A percentile compares a stretch with the other conserved stretches of the same genome.
phyloP scores from a whole-genome alignment of 1,284 basidiomycete species.

The Phellinidium pouzarii region DNA sequence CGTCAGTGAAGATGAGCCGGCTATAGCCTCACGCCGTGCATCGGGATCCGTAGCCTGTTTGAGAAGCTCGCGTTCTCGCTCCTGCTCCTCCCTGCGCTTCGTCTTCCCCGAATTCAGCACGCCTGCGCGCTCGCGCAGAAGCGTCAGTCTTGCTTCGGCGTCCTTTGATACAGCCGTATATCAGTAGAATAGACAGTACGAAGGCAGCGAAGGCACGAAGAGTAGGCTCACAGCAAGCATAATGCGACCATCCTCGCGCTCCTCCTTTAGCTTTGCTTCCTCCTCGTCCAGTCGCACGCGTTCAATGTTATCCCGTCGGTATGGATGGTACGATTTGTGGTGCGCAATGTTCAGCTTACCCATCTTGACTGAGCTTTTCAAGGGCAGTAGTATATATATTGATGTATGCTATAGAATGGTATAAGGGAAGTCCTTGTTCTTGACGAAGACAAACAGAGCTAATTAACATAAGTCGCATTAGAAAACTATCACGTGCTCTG shows the following conservation, averaged over 20 bases:
- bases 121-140: constrained; percentile 57
- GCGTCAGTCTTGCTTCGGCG: constrained; percentile 68
- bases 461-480: no score
- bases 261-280: constrained; percentile 59
- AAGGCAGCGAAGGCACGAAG: not conserved
- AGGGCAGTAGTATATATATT: no score
- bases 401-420: no score
- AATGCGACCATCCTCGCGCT: constrained; percentile 61
- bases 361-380: constrained; percentile 35
- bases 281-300: constrained; percentile 75
- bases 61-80: constrained; percentile 29
- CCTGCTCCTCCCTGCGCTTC: constrained; percentile 34
- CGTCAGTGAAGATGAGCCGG: constrained; percentile 21
- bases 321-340: constrained; percentile 87
- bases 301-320: constrained; percentile 78
- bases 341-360: constrained; percentile 82
- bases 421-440: no score
- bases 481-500: no score
- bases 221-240: constrained; percentile 52
- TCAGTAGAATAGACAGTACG: not conserved
- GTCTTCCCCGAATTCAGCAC: constrained; percentile 28
- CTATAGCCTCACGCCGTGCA: constrained; percentile 25
- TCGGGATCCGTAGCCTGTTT: constrained; percentile 19
- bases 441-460: no score
- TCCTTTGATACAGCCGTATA: constrained; percentile 39